Conservation (phyloP, 306 rosid genomes). For the Quercus cerris region DNA sequence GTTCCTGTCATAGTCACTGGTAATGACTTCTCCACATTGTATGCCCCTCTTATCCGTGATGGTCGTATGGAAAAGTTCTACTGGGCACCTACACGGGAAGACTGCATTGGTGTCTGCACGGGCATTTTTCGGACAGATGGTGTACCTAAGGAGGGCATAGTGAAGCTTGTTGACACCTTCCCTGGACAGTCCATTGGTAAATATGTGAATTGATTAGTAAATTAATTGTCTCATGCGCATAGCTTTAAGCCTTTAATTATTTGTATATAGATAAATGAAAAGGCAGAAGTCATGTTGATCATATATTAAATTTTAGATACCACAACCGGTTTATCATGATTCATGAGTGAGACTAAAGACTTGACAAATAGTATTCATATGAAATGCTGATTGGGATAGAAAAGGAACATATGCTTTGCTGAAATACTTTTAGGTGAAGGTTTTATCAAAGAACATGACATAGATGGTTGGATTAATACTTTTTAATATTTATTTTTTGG, state of each 20-base stretch:
- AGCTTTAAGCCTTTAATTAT: no score
- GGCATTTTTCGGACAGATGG: conserved; percentile 57
- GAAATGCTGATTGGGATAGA: background rate
- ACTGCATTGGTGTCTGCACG: conserved; percentile 62
- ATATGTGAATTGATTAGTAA: background rate
- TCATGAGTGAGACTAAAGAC: background rate
- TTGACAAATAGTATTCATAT: background rate
- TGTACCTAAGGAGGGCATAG: conserved; percentile 40
- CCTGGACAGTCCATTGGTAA: conserved; percentile 75
- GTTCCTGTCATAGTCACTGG: conserved; percentile 70
- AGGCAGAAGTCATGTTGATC: no score
- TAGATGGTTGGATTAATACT: background rate
- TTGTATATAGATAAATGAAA: no score
- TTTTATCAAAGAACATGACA: background rate
- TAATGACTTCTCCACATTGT: conserved; percentile 74
- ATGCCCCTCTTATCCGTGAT: conserved; percentile 80
- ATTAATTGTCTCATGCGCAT: background rate
- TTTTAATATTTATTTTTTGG: no score
- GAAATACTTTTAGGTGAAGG: background rate
- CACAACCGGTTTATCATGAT: background rate
- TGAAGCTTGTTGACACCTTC: conserved; percentile 68
- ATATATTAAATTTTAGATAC: background rate
- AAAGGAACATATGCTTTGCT: background rate
- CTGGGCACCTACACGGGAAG: conserved; percentile 80
- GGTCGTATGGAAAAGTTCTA: conserved; percentile 85